Evolutionary conservation across 2,329 filamentous ascomycete genomes (phyloP), one percentile per base, ranked within the genome.

Genomic region (Phialophora expanda): DNA sequence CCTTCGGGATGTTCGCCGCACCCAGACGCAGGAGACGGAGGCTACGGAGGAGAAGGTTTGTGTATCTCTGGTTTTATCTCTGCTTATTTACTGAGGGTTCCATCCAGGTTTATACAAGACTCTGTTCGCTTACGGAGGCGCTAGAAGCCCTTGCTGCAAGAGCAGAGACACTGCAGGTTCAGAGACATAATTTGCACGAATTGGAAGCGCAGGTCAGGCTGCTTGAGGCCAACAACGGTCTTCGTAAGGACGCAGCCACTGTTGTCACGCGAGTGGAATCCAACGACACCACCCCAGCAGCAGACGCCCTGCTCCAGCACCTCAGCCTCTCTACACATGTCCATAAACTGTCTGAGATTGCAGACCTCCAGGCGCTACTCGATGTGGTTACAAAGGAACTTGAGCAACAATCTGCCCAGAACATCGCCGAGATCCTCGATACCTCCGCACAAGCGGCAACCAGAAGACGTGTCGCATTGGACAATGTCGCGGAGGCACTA

Each of bases 101-200:
- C 38, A n/a, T n/a, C 5, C 38, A 67, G 65, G 41, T 66, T 8
- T 48, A 66, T 41, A 11, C 17, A 30, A 62, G 53, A 56, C 61
- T 71, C 4, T 48, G n/a, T 9, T 44, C 50, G 9, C 66, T 71
- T 30, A 65, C 61, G 2, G 26, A 53, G 6, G n/a, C 44, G 6
- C 38, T 68, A 12, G 61, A 65, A 24, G 20, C 34, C 28, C 26
- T 70, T 6, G 30, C 64, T 1, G 55, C 50, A 1, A 44, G 56
- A 20, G 50, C 63, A 3, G 66, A 68, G 20, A 64, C 34, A 11
- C 57, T 71, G n/a, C 64, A 68, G 41, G 53, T 26, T 30, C 68
- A 66, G 41, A 41, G 66, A 28, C 24, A 62, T 12, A 22, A 26
- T 38, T 28, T 61, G 24, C 46, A 61, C 20, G 48, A 51, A n/a